Base-by-base conservation (phyloP, 1,284 basidiomycete genomes). In the Pseudozyma sp. region DNA sequence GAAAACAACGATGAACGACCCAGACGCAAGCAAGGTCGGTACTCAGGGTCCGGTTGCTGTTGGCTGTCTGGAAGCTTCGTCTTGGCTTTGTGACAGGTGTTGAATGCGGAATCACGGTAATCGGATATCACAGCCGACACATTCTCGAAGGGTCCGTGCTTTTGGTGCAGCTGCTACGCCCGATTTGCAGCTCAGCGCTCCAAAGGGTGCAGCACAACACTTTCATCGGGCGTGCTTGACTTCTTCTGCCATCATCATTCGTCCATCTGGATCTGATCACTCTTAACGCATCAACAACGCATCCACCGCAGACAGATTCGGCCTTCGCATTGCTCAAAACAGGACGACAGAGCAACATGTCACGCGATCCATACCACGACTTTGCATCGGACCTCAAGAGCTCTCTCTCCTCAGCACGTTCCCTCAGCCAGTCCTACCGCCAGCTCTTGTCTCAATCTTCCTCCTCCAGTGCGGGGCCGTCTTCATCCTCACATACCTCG, bases 321-420 rank as follows among this genome's bases (percentile, higher is more conserved):
- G n/a, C n/a, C n/a, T n/a, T n/a, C n/a, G n/a, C n/a, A n/a, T n/a
- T n/a, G n/a, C n/a, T n/a, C n/a, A n/a, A n/a, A n/a, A n/a, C n/a
- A n/a, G n/a, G 25, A 31, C 25, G 25, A 6, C 25, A 31, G 42
- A 13, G 5, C 40, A 40, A 18, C 52, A 84, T 84, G 82, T 72
- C 81, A 2, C 52, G 71, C 36, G 83, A 84, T 66, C 82, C 83
- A 16, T 84, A 83, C 45, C 81, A 83, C 60, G 81, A 75, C 39
- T 83, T 81, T 53, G 82, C 78, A 5, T 65, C 72, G 13, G 81
- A 83, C 48, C 76, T 84, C n/a, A 65, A 70, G 47, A 42, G 54
- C 42, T 76, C 78, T 13, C 71, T 84, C 18, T 54, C 61, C 5
- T 68, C 76, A 6, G 71, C 79, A 11, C 71, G 66, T 6, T 59